Evolutionary conservation across 2,329 filamentous ascomycete species (phyloP).

Genomic region (Rugonectria rugulosa): DNA sequence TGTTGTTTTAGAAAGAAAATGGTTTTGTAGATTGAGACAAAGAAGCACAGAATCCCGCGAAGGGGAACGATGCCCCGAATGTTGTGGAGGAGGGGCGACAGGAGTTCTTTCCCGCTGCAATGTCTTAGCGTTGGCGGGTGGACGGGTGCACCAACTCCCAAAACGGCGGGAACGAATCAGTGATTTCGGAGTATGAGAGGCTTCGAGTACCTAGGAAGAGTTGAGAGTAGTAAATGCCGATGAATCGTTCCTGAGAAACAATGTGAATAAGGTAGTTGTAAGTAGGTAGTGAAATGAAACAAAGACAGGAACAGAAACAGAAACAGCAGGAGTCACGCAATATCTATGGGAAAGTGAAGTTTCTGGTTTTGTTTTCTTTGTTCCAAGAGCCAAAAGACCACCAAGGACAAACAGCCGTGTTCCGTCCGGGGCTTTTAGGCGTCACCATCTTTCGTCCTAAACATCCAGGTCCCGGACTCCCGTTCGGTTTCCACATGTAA

Average conservation of each 20-base stretch:
- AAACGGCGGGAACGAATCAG: conserved; percentile 17
- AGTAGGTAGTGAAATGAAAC: no score
- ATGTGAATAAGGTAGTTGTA: background rate
- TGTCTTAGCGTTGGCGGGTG: conserved; percentile 40
- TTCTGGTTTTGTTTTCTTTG: background rate
- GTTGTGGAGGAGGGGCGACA: conserved; percentile 19
- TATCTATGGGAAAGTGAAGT: background rate
- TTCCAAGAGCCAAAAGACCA: background rate
- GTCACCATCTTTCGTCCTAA: conserved; percentile 6
- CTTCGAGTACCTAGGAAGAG: background rate
- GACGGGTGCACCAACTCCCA: conserved; percentile 27
- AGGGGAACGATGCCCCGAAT: conserved; percentile 1
- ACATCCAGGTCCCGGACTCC: conserved; percentile 5
- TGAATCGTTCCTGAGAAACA: background rate
- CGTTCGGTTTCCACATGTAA: conserved; percentile 14
- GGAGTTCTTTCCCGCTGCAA: background rate
- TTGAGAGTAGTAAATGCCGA: no score
- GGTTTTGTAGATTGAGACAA: conserved; percentile 6
- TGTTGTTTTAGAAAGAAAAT: conserved; percentile 1
- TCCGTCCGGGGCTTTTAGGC: no score
- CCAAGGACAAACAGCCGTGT: background rate
- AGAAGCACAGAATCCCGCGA: conserved; percentile 16
- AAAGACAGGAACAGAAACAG: background rate
- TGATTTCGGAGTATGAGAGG: conserved; percentile 1
- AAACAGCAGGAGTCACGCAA: background rate